These are phyloP conservation scores for Gyromitra esculenta DNA, from an alignment of 2,329 filamentous ascomycete species.

Conservation along the genomic window DNA sequence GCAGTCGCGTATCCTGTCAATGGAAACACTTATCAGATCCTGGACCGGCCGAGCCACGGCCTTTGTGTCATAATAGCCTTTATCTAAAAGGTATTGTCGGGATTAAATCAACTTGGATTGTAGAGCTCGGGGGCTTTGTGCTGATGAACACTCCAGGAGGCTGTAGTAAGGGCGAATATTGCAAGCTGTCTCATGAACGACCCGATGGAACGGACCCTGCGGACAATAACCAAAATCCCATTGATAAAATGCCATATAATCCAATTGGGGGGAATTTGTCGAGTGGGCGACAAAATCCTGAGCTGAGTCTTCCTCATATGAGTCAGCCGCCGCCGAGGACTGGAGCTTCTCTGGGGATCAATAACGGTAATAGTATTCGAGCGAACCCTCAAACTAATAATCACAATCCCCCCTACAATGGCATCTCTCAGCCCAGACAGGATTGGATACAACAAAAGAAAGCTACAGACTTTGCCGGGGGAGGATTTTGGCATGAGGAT, in stretches of 20 bases:
- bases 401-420: neutral
- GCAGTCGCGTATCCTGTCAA: constrained; percentile 3
- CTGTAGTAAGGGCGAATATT: constrained; percentile 11
- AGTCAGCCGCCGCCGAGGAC: constrained; percentile 4
- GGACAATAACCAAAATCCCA: neutral
- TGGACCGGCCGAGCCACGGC: constrained; percentile 6
- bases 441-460: constrained; percentile 24
- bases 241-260: neutral
- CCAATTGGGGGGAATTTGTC: neutral
- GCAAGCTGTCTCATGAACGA: constrained; percentile 22
- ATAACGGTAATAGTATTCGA: constrained; percentile 4
- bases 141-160: constrained; percentile 30
- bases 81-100: constrained; percentile 31
- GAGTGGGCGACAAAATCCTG: neutral
- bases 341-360: neutral
- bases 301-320: neutral
- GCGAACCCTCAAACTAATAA: neutral
- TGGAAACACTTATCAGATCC: constrained; percentile 28
- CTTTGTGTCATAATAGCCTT: constrained; percentile 26
- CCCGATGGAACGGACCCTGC: neutral
- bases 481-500: neutral
- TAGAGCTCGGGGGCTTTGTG: neutral
- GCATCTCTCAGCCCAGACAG: neutral
- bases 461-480: neutral
- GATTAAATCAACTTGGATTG: neutral